These are phyloP conservation scores for Saccharomyces eubayanus DNA, from an alignment of 805 yeast species.

Conservation along the genomic window DNA sequence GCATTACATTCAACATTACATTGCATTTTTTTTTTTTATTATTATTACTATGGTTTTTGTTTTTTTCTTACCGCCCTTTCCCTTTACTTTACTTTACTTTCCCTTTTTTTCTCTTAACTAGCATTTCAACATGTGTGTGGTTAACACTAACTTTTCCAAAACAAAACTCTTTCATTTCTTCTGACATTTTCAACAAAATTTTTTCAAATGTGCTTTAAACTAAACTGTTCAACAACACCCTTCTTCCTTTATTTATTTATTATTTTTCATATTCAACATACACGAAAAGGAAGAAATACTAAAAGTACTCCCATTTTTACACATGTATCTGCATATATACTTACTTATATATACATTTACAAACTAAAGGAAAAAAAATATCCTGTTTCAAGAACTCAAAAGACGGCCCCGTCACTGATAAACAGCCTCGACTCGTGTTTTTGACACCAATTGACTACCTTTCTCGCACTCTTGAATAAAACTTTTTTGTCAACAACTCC, in stretches of 20 bases:
- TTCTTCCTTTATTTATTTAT: background rate
- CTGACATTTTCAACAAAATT: background rate
- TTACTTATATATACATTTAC: background rate
- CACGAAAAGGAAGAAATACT: background rate
- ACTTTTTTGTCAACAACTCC: conserved; percentile 51
- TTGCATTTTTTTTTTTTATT: background rate
- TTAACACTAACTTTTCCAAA: background rate
- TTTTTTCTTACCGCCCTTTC: background rate
- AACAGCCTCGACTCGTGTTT: conserved; percentile 63
- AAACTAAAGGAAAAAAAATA: background rate
- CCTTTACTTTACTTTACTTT: background rate
- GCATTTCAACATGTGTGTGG: conserved; percentile 2
- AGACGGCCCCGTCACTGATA: conserved; percentile 64
- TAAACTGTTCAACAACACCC: background rate
- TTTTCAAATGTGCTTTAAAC: background rate
- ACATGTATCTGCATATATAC: background rate
- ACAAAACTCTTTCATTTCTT: background rate
- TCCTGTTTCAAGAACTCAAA: conserved; percentile 25
- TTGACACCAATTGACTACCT: conserved; percentile 68
- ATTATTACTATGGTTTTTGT: background rate
- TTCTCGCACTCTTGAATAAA: conserved; percentile 50
- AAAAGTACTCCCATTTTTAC: background rate
- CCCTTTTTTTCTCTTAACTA: background rate
- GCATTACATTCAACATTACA: conserved; percentile 2
- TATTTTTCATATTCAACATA: background rate